Percentiles rank a stretch among this genome's conserved stretches.
These are phyloP conservation scores for Sordaria brevicollis DNA, from an alignment of 495 filamentous ascomycete species.

Conservation along the genomic window DNA sequence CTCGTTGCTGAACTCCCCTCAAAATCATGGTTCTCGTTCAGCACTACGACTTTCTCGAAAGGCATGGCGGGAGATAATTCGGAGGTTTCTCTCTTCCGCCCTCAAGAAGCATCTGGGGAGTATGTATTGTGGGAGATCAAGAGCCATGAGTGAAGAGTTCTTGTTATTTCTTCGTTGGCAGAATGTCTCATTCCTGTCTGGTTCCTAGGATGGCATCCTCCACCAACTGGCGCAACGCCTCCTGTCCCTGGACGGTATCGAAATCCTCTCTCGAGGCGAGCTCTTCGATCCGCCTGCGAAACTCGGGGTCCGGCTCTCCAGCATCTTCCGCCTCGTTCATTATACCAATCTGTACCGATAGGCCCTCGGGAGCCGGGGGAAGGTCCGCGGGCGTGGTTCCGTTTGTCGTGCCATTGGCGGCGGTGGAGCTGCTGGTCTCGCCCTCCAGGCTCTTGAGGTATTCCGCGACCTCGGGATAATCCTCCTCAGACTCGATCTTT, in stretches of 20 bases:
- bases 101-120: conserved; percentile 32
- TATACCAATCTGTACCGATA: conserved; percentile 56
- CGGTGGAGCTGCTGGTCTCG: conserved; percentile 7
- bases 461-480: conserved; percentile 55
- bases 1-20: conserved; percentile 28
- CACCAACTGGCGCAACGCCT: conserved; percentile 55
- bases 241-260: conserved; percentile 57
- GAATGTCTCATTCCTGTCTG: conserved; percentile 39
- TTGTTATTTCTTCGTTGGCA: neutral
- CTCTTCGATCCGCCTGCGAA: conserved; percentile 66
- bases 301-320: conserved; percentile 55
- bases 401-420: conserved; percentile 17
- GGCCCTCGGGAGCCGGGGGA: conserved; percentile 53
- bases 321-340: conserved; percentile 51
- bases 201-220: conserved; percentile 54
- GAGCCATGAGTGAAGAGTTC: conserved; percentile 26
- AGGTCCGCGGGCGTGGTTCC: conserved; percentile 5
- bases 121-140: conserved; percentile 47
- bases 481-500: conserved; percentile 58
- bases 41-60: conserved; percentile 34
- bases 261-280: conserved; percentile 65
- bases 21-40: conserved; percentile 41
- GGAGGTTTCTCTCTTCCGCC: conserved; percentile 37
- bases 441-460: conserved; percentile 50
- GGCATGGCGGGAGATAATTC: conserved; percentile 29